These are phyloP conservation scores for Sarcodon sp. DNA, from an alignment of 768 basidiomycete species.

Conservation along the genomic window DNA sequence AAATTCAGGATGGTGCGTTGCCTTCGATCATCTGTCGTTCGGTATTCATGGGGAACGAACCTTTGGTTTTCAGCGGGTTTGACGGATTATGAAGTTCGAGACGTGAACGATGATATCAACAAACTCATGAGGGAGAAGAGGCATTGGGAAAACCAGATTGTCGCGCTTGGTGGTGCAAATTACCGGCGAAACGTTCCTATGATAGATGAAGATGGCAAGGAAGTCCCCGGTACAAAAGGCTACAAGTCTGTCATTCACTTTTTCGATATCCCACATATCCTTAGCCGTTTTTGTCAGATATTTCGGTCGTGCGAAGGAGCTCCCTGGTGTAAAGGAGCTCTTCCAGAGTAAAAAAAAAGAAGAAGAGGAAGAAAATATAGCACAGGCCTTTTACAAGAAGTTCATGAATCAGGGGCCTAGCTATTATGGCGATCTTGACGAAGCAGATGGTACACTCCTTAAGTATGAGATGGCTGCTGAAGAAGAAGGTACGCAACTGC, in stretches of 20 bases:
- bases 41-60: neutral
- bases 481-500: conserved; percentile 44
- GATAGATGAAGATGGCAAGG: conserved; percentile 90
- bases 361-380: conserved; percentile 79
- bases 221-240: conserved; percentile 92
- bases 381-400: conserved; percentile 68
- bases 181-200: conserved; percentile 90
- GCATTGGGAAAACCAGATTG: conserved; percentile 98
- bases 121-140: conserved; percentile 88
- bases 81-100: conserved; percentile 91
- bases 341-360: conserved; percentile 80
- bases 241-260: conserved; percentile 60
- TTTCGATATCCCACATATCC: neutral
- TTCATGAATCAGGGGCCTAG: conserved; percentile 78
- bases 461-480: conserved; percentile 63
- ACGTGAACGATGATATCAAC: conserved; percentile 97
- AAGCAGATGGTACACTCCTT: conserved; percentile 53
- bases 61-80: conserved; percentile 50
- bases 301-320: conserved; percentile 92
- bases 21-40: conserved; percentile 3
- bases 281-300: conserved; percentile 38
- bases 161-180: conserved; percentile 92
- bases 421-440: conserved; percentile 90
- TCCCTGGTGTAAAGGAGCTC: conserved; percentile 93
- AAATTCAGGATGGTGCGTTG: conserved; percentile 84